Conservation (phyloP, 1,284 basidiomycete genomes). For the Ustilago sp. region DNA sequence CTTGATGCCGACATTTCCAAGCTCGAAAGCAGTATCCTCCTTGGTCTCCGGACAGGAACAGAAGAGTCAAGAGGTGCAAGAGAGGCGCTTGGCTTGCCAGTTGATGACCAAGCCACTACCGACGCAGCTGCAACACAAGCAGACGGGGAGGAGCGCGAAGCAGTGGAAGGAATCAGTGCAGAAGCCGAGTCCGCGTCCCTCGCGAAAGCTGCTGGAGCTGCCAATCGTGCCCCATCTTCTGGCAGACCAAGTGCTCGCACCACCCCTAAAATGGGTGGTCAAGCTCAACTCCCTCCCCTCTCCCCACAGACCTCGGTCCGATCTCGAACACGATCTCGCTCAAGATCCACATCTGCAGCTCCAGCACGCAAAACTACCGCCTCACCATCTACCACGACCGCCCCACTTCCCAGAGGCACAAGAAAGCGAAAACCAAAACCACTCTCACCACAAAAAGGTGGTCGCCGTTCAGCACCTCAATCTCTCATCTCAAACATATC, state of each 20-base stretch:
- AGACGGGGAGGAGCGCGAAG: constrained; percentile 7
- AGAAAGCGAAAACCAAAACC: constrained; percentile 39
- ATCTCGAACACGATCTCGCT: constrained; percentile 12
- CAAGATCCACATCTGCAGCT: constrained; percentile 12
- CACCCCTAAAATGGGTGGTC: constrained; percentile 26
- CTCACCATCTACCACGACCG: background rate
- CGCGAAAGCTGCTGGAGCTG: constrained; percentile 43
- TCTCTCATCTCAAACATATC: constrained; percentile 21
- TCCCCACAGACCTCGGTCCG: constrained; percentile 10
- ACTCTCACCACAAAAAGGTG: constrained; percentile 37
- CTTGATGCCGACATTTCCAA: constrained; percentile 71
- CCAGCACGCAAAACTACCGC: constrained; percentile 1
- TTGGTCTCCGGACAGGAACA: constrained; percentile 56
- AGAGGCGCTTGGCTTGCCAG: constrained; percentile 48
- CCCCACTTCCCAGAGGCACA: constrained; percentile 6
- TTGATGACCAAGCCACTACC: constrained; percentile 8
- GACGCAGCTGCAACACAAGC: constrained; percentile 1
- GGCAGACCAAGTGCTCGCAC: constrained; percentile 26
- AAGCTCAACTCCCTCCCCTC: constrained; percentile 4
- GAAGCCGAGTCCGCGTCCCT: constrained; percentile 39
- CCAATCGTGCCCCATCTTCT: constrained; percentile 9
- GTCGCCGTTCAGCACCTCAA: constrained; percentile 26
- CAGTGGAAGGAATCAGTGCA: constrained; percentile 11
- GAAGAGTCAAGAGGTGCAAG: constrained; percentile 49
- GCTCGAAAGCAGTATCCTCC: constrained; percentile 58